Conservation (phyloP, 306 rosid genomes). For the Begonia masoniana region DNA sequence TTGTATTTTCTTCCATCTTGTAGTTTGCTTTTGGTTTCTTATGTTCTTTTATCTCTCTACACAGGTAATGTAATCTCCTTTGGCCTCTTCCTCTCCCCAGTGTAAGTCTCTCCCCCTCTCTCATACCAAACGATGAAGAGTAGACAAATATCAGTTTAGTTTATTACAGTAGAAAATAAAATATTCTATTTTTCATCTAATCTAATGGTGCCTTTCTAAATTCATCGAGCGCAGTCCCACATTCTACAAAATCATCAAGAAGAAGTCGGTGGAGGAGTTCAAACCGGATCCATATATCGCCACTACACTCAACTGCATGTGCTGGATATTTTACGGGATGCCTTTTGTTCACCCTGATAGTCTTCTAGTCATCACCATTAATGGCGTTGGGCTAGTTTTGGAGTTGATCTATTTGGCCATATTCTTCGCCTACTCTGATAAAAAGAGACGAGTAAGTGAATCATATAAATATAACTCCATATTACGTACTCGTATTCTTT, state of each 20-base stretch:
- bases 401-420: conserved; percentile 42
- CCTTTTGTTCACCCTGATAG: conserved; percentile 66
- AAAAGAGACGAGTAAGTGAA: conserved; percentile 32
- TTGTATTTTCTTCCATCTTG: not conserved
- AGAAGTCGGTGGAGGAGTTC: conserved; percentile 47
- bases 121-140: not conserved
- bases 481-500: not conserved
- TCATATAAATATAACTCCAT: too few species aligned
- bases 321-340: conserved; percentile 62
- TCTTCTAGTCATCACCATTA: conserved; percentile 44
- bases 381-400: conserved; percentile 36
- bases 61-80: conserved; percentile 74
- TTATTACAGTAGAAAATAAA: not conserved
- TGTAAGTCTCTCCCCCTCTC: conserved; percentile 20
- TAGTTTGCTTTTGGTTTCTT: not conserved
- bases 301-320: conserved; percentile 47
- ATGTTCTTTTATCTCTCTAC: not conserved
- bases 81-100: conserved; percentile 56
- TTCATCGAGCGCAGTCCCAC: conserved; percentile 36
- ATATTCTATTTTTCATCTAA: not conserved
- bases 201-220: not conserved
- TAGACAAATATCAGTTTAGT: not conserved
- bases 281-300: conserved; percentile 55
- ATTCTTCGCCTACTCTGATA: conserved; percentile 20
- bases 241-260: conserved; percentile 33